These are phyloP conservation scores for Penstemon barbatus DNA, from an alignment of 257 asterid species.

Conservation along the genomic window DNA sequence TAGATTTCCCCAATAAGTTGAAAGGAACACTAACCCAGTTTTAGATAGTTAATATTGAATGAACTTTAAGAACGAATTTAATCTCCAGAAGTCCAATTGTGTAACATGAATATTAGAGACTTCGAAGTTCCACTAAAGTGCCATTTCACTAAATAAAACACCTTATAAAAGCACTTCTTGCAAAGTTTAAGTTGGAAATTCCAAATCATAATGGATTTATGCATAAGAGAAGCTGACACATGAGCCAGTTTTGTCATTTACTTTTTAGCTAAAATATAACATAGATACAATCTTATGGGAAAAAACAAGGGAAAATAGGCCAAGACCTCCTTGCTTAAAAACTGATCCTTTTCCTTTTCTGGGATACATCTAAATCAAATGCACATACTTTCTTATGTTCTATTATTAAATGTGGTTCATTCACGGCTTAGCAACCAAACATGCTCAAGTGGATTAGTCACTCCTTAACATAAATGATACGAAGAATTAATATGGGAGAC, in stretches of 20 bases:
- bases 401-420: conserved; percentile 6
- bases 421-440: conserved; percentile 19
- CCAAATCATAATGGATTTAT: not conserved
- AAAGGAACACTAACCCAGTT: not conserved
- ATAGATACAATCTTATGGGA: too few relatives aligned
- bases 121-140: conserved; percentile 9
- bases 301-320: not conserved
- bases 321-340: not conserved
- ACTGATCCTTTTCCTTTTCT: conserved; percentile 11
- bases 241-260: conserved; percentile 5
- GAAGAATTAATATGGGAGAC: not conserved
- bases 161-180: not conserved
- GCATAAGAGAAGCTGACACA: not conserved
- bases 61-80: not conserved
- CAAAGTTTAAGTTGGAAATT: conserved; percentile 16
- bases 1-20: not conserved
- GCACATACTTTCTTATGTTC: conserved; percentile 5
- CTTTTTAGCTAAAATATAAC: too few relatives aligned
- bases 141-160: conserved; percentile 9
- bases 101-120: conserved; percentile 6
- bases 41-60: not conserved
- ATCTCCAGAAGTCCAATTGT: conserved; percentile 15
- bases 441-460: conserved; percentile 17
- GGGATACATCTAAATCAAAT: not conserved
- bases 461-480: not conserved